Evolutionary conservation across 352 stramenopile genomes (phyloP).

Genomic region (Aphanomyces invadans): DNA sequence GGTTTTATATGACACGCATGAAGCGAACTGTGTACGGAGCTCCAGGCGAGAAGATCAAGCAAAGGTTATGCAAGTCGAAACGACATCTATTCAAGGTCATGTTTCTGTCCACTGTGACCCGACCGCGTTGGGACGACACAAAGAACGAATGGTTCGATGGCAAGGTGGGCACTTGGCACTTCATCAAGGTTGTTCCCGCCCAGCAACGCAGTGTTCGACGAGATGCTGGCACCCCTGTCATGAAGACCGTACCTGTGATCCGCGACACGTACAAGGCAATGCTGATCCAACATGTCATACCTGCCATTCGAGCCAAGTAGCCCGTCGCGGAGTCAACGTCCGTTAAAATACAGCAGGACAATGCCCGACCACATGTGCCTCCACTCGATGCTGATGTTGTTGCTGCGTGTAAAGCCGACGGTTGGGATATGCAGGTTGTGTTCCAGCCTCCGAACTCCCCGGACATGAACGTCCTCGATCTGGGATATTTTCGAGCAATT

Average conservation of each 20-base stretch:
- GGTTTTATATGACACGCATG: not conserved
- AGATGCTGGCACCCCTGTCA: constrained; percentile 22
- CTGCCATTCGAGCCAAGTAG: constrained; percentile 21
- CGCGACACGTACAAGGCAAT: constrained; percentile 18
- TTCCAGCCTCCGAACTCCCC: constrained; percentile 30
- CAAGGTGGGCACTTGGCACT: constrained; percentile 16
- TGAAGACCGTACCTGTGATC: constrained; percentile 26
- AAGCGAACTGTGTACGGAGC: not conserved
- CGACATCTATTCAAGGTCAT: constrained; percentile 5
- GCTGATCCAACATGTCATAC: constrained; percentile 25
- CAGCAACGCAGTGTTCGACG: constrained; percentile 25
- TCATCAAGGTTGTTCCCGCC: constrained; percentile 24
- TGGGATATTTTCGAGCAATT: constrained; percentile 29
- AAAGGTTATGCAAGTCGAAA: not conserved
- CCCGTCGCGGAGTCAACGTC: not conserved
- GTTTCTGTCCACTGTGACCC: not conserved
- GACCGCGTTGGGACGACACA: not conserved
- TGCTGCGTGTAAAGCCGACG: not conserved
- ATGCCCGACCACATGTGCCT: not conserved
- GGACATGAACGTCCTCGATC: constrained; percentile 31
- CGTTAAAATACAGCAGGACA: not conserved
- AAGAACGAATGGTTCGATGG: not conserved
- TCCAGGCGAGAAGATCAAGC: not conserved
- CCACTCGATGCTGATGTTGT: not conserved
- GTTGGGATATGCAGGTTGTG: not conserved